Base-by-base conservation (phyloP, 441 rosid species). In the Brassica balearica region DNA sequence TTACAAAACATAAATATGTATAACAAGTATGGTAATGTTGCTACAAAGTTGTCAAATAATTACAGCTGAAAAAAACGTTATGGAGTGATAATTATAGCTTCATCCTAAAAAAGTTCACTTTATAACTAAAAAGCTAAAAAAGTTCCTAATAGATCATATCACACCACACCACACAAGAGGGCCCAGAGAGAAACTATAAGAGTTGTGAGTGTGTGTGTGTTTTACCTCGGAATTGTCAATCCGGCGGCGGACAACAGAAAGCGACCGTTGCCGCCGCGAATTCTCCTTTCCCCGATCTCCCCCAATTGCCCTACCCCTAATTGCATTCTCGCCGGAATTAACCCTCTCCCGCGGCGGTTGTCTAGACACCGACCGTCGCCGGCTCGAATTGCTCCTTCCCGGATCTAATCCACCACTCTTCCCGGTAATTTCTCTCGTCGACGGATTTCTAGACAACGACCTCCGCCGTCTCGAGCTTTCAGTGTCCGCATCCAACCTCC, bases 151-250 rank as follows among this genome's bases (percentile, higher is more conserved):
- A 15, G 0, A 58, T 20, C 56, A 27, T 19, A 74, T 43, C 69
- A 72, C 20, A 63, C 19, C 56, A 66, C 43, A 73, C 27, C 56
- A 66, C 43, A 73, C 48, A 43, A 65, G 63, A 76, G 80, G 80
- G 77, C 70, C 80, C 80, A 65, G 8, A 62, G 64, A 62, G 17
- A 22, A 43, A 63, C 46, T 32, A 20, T 2, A 65, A 36, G 4
- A 56, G 4, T 25, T 25, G 27, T 25, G 27, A 8, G 0, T 6
- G 51, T 43, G 41, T 11, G 51, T 46, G 55, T 46, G 55, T 48
- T 56, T 74, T 69, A 93, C 99, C 99, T 96, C 97, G 36, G 96
- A 87, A 80, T 96, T 92, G 75, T 93, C 91, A 65, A 87, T 77
- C 74, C 82, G 93, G 66, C 81, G 81, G 19, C 92, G 84, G 65